phyloP scores from a whole-genome alignment of 305 asterid species.

The Salvia sclarea region DNA sequence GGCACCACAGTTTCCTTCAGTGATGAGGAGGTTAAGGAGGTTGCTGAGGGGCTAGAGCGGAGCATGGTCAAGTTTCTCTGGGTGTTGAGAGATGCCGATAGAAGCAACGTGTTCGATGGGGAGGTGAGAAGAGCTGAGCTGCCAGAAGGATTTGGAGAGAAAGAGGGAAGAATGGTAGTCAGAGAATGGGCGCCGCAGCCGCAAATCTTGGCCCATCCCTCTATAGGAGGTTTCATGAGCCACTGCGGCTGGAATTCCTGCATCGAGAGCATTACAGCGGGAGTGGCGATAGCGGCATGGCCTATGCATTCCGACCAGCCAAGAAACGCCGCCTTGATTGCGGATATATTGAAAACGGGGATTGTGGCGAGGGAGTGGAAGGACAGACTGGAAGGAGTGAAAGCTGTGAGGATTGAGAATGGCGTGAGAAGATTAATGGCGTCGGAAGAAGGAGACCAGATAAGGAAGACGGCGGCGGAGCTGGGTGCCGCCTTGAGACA shows the following conservation, averaged over 20 bases:
- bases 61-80: conserved; percentile 42
- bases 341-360: conserved; percentile 29
- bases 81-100: conserved; percentile 47
- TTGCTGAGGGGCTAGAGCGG: conserved; percentile 35
- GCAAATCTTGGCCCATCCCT: conserved; percentile 34
- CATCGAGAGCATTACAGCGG: conserved; percentile 36
- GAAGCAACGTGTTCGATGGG: conserved; percentile 29
- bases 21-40: conserved; percentile 30
- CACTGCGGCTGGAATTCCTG: conserved; percentile 50
- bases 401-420: conserved; percentile 22
- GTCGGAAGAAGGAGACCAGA: conserved; percentile 35
- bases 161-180: conserved; percentile 39
- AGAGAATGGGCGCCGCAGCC: conserved; percentile 51
- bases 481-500: conserved; percentile 15
- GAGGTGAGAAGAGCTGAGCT: conserved; percentile 29
- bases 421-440: conserved; percentile 38
- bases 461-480: conserved; percentile 37
- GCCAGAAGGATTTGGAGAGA: conserved; percentile 41
- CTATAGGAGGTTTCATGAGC: conserved; percentile 43
- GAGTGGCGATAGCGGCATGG: conserved; percentile 47
- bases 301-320: conserved; percentile 53
- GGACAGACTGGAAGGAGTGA: conserved; percentile 26
- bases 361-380: conserved; percentile 39
- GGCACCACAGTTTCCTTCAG: conserved; percentile 38
- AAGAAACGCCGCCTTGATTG: conserved; percentile 16